phyloP scores from a whole-genome alignment of 345 rosid genomes.

The Carallia pectinifolia region DNA sequence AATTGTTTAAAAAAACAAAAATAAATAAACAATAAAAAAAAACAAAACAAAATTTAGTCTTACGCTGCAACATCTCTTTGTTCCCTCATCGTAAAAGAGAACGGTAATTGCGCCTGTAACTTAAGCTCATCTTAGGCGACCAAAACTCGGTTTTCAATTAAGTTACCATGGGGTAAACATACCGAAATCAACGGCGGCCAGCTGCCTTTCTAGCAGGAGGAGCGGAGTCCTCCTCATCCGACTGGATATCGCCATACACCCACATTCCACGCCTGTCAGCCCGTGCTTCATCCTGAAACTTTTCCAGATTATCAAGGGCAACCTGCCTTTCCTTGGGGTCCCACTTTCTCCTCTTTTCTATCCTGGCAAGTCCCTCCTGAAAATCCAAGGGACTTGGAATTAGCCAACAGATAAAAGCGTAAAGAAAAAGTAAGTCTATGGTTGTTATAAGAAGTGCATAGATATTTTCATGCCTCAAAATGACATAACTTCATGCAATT shows the following conservation, averaged over 20 bases:
- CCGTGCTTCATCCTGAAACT: conserved; percentile 77
- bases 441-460: too few relatives aligned
- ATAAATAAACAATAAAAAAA: neutral
- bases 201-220: conserved; percentile 60
- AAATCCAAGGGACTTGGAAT: conserved; percentile 6
- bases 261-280: conserved; percentile 71
- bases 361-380: conserved; percentile 92
- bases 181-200: conserved; percentile 53
- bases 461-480: too few relatives aligned
- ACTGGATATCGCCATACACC: conserved; percentile 88
- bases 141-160: conserved; percentile 11
- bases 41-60: conserved; percentile 18
- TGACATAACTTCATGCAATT: too few relatives aligned
- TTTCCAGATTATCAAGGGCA: conserved; percentile 69
- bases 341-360: conserved; percentile 84
- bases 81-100: neutral
- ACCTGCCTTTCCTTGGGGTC: conserved; percentile 64
- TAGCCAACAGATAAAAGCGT: neutral
- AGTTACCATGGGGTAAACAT: conserved; percentile 13
- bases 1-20: neutral
- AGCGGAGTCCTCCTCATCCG: conserved; percentile 83
- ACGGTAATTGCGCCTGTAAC: conserved; percentile 7
- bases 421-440: neutral
- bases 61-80: conserved; percentile 8
- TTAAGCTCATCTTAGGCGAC: conserved; percentile 15